These are phyloP conservation scores for Linnemannia schmuckeri DNA, from an alignment of 192 early-diverging fungal species.

Conservation along the genomic window DNA sequence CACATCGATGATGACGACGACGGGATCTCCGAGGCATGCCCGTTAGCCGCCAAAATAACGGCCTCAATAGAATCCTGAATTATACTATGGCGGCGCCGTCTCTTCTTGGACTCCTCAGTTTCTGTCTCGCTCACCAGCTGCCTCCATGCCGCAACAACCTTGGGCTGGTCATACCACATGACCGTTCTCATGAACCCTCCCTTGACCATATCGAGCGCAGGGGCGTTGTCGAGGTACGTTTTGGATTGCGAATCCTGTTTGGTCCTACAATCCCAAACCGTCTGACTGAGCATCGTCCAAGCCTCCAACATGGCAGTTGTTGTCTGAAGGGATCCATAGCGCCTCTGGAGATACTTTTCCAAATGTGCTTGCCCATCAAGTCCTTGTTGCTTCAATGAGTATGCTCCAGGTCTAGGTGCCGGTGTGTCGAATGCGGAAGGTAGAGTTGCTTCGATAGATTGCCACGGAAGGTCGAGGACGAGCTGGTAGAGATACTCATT, in stretches of 20 bases:
- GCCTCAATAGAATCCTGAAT: conserved; percentile 22
- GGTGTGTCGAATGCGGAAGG: background rate
- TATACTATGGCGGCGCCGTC: background rate
- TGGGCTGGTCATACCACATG: conserved; percentile 37
- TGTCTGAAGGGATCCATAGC: conserved; percentile 36
- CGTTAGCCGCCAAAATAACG: background rate
- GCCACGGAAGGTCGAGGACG: conserved; percentile 21
- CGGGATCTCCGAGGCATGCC: background rate
- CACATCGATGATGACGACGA: background rate
- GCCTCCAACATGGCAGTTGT: conserved; percentile 15
- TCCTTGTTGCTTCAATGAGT: background rate
- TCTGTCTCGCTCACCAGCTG: conserved; percentile 26
- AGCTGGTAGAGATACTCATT: conserved; percentile 34
- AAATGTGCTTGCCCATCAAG: conserved; percentile 24
- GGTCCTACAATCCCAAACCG: conserved; percentile 36
- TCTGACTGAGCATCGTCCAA: conserved; percentile 40
- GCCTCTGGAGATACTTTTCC: conserved; percentile 23
- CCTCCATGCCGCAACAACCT: conserved; percentile 27
- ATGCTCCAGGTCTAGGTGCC: background rate
- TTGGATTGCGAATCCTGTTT: conserved; percentile 44
- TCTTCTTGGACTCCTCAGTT: conserved; percentile 17
- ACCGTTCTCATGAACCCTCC: conserved; percentile 23
- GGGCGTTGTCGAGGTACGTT: conserved; percentile 22
- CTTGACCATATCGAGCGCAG: conserved; percentile 32
- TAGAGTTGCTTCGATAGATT: conserved; percentile 9